A percentile compares a stretch with the other conserved stretches of the same genome.
phyloP scores from a whole-genome alignment of 2,329 filamentous ascomycete genomes.

The Colletotrichum tabaci region DNA sequence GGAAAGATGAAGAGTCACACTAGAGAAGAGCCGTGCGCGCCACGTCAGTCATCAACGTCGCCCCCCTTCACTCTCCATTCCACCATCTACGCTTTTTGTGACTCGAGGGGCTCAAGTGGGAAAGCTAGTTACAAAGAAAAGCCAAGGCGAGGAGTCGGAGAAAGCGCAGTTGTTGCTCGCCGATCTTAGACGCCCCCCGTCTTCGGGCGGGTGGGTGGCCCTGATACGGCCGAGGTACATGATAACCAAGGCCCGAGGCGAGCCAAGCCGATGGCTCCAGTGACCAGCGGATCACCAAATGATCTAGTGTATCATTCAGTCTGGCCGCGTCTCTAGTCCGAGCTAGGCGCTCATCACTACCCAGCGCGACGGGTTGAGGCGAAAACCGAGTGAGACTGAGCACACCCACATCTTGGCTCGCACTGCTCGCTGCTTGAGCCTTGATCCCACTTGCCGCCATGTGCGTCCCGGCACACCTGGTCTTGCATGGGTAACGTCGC shows the following conservation, averaged over 20 bases:
- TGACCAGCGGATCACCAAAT: conserved; percentile 20
- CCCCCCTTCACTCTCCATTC: background rate
- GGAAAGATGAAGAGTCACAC: background rate
- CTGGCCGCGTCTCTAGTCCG: conserved; percentile 19
- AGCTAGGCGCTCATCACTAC: conserved; percentile 23
- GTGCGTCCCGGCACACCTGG: conserved; percentile 25
- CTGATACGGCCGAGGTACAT: conserved; percentile 10
- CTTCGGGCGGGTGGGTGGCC: background rate
- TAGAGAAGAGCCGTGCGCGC: conserved; percentile 10
- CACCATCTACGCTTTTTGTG: conserved; percentile 12
- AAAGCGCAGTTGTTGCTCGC: background rate
- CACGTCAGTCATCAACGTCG: conserved; percentile 21
- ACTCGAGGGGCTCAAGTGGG: conserved; percentile 19
- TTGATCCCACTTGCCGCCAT: conserved; percentile 35
- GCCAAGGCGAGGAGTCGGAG: background rate
- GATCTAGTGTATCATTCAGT: background rate
- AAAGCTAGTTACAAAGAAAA: background rate
- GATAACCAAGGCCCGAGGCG: conserved; percentile 14
- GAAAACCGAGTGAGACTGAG: conserved; percentile 7
- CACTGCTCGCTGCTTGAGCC: background rate
- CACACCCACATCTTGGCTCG: conserved; percentile 7
- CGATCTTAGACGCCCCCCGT: conserved; percentile 1
- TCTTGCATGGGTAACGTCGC: conserved; percentile 12
- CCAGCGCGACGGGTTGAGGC: conserved; percentile 14
- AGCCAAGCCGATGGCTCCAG: conserved; percentile 10